Evolutionary conservation across 331 rosid species (phyloP), one percentile per base, ranked within the genome.

Genomic region (Malus hybrid): DNA sequence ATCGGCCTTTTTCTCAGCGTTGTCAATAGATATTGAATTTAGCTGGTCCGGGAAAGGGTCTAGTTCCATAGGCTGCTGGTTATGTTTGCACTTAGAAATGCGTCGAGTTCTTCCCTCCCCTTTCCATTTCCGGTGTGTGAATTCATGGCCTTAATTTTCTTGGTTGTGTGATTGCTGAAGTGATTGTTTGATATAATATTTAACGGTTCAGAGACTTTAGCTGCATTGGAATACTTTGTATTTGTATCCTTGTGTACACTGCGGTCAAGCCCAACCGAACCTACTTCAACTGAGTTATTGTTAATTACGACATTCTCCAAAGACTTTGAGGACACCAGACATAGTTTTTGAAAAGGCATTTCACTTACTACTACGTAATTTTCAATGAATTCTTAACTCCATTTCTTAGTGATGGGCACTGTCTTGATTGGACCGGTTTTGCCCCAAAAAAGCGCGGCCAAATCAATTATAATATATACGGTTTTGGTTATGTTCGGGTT

Each of bases 231-330:
- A 32, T 31, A 22, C 48, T 56, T 54, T 46, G 6, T 29, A 6
- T 24, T 42, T 24, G 16, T 56, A 36, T 44, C 32, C 28, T 20
- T 64, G 7, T 46, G 22, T 67, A 59, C 31, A 70, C 18, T 2
- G 73, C 5, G 79, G 82, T 82, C 81, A 68, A 77, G 64, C 67
- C 48, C n/a, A 77, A 52, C 67, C 48, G 18, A 77, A 52, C 73
- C 82, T 78, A 68, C 82, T 68, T 77, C 79, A 50, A 60, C 76
- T 18, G 39, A 24, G 44, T 19, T 64, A 31, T 19, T 20, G 66
- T 61, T 13, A 10, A 7, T 60, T 65, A 13, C n/a, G 20, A 72
- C 71, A 36, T 75, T 65, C 81, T 60, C 24, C 64, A 20, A 20
- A 59, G 31, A 59, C 64, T 54, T 54, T 54, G 14, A 10, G 36